Evolutionary conservation across 306 rosid genomes (phyloP).

Genomic region (Quercus glauca): DNA sequence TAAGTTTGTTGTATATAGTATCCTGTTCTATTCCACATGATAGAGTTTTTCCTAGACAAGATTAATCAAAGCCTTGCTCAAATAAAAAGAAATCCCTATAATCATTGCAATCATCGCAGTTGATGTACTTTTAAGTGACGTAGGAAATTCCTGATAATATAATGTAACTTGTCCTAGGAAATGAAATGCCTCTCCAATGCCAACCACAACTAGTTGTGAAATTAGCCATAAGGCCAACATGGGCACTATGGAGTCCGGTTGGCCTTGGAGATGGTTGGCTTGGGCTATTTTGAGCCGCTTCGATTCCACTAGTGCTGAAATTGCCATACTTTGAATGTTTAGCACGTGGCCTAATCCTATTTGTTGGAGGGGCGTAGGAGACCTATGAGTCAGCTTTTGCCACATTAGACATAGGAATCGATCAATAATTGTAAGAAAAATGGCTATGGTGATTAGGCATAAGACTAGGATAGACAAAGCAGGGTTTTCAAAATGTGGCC

Average conservation of each 20-base stretch:
- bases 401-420: conserved; percentile 41
- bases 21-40: too few species aligned
- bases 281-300: conserved; percentile 46
- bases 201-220: conserved; percentile 51
- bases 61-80: conserved; percentile 41
- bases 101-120: conserved; percentile 53
- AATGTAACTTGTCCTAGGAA: conserved; percentile 65
- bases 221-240: conserved; percentile 50
- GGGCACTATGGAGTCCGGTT: neutral
- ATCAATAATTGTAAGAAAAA: conserved; percentile 43
- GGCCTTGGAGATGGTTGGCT: neutral
- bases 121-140: conserved; percentile 45
- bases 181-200: conserved; percentile 73
- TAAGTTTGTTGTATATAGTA: too few species aligned
- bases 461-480: conserved; percentile 37
- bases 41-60: too few species aligned
- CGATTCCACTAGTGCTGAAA: conserved; percentile 64
- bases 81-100: conserved; percentile 42
- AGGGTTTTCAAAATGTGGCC: conserved; percentile 49
- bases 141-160: conserved; percentile 63
- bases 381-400: conserved; percentile 27
- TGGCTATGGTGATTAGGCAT: conserved; percentile 27
- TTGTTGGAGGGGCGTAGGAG: conserved; percentile 40
- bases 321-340: conserved; percentile 30
- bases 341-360: conserved; percentile 56